Conservation (phyloP, 106 monocot genomes). For the Cymbidium sinense region DNA sequence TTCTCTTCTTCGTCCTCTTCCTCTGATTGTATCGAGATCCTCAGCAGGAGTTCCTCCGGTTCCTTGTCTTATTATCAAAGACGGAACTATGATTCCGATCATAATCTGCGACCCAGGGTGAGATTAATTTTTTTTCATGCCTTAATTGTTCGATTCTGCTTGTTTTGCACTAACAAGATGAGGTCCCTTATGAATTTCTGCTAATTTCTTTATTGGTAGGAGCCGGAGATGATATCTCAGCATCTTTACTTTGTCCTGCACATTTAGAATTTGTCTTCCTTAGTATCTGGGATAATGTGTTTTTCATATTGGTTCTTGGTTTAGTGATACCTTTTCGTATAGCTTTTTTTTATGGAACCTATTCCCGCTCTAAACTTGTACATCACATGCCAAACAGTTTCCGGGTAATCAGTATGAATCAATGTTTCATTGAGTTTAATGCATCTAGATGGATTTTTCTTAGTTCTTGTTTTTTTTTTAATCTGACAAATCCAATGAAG, state of each 20-base stretch:
- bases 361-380: background rate
- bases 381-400: background rate
- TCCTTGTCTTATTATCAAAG: constrained; percentile 59
- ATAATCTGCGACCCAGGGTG: constrained; percentile 64
- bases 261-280: background rate
- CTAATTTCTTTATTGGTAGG: background rate
- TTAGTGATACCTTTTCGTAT: background rate
- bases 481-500: background rate
- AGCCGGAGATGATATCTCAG: background rate
- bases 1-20: constrained; percentile 22
- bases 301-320: background rate
- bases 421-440: background rate
- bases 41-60: constrained; percentile 37
- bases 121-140: background rate
- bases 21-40: constrained; percentile 65
- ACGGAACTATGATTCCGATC: constrained; percentile 46
- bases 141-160: background rate
- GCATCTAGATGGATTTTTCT: background rate
- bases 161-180: background rate
- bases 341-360: background rate
- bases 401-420: background rate
- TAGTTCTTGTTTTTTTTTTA: background rate
- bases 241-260: background rate
- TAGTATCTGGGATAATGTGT: background rate
- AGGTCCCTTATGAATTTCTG: background rate